These are phyloP conservation scores for Globisporangium yorkense DNA, from an alignment of 352 stramenopile genomes.

Conservation along the genomic window DNA sequence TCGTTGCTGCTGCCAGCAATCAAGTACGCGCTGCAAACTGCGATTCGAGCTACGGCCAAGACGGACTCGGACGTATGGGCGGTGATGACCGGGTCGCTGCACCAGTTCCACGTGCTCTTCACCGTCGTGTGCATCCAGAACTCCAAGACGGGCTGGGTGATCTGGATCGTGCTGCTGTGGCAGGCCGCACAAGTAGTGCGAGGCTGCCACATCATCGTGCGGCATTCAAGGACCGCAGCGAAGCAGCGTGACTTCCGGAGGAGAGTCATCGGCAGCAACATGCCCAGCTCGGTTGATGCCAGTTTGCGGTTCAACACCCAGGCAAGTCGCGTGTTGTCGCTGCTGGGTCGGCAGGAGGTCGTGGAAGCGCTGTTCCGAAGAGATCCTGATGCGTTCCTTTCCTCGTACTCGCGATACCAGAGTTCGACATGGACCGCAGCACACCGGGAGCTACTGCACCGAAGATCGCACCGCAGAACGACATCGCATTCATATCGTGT, in stretches of 20 bases:
- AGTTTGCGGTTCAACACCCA: background rate
- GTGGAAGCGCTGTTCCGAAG: background rate
- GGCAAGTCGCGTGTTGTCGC: background rate
- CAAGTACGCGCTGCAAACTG: conserved; percentile 17
- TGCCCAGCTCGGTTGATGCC: background rate
- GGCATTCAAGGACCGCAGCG: background rate
- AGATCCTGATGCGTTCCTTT: background rate
- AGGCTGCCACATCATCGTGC: background rate
- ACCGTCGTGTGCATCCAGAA: conserved; percentile 29
- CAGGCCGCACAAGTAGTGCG: conserved; percentile 4
- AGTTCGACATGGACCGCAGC: conserved; percentile 2
- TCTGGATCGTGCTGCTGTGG: conserved; percentile 18
- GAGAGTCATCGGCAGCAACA: background rate
- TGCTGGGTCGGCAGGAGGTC: background rate
- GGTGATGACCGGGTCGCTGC: conserved; percentile 10
- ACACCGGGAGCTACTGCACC: conserved; percentile 1
- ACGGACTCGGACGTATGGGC: conserved; percentile 13
- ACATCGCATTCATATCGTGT: too few species aligned
- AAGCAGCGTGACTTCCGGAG: background rate
- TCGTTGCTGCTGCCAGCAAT: conserved; percentile 26
- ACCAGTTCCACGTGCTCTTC: conserved; percentile 36
- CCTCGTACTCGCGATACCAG: conserved; percentile 1
- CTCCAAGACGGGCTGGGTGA: conserved; percentile 22
- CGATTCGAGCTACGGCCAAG: conserved; percentile 5
- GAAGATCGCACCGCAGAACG: background rate